Conservation (phyloP, 2,329 filamentous ascomycete genomes). For the Fusarium pseudonygamai region DNA sequence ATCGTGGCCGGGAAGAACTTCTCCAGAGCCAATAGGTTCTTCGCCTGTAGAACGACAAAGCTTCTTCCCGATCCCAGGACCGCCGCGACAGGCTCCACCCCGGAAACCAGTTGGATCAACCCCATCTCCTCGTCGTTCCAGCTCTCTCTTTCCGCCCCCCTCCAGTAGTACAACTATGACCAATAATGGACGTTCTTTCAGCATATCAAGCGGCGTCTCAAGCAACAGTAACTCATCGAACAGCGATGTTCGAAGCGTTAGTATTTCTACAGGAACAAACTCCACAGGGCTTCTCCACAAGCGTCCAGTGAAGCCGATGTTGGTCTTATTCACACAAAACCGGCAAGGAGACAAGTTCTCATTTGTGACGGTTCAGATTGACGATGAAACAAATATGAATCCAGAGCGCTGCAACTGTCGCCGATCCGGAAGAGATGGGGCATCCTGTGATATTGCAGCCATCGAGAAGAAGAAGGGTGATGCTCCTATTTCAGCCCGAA, state of each 20-base stretch:
- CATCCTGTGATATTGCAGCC: conserved; percentile 35
- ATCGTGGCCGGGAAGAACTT: conserved; percentile 32
- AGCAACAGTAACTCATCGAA: conserved; percentile 41
- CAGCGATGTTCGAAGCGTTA: conserved; percentile 38
- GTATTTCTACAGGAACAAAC: conserved; percentile 40
- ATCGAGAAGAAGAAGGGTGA: conserved; percentile 45
- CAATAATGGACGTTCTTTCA: conserved; percentile 32
- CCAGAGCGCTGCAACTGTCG: conserved; percentile 49
- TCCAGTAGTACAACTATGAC: conserved; percentile 13
- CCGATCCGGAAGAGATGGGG: conserved; percentile 39
- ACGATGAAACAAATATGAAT: conserved; percentile 47
- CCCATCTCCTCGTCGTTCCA: conserved; percentile 28
- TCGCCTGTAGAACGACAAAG: conserved; percentile 26
- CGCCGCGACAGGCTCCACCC: conserved; percentile 13
- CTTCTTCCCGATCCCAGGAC: conserved; percentile 6
- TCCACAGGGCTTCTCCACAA: conserved; percentile 45
- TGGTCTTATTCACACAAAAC: conserved; percentile 47
- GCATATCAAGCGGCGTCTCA: conserved; percentile 37
- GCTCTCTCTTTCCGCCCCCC: conserved; percentile 6
- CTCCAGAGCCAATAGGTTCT: conserved; percentile 22
- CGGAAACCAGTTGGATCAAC: conserved; percentile 32
- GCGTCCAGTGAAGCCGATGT: conserved; percentile 47
- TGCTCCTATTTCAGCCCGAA: conserved; percentile 36
- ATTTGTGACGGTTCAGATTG: conserved; percentile 46
- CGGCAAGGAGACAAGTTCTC: conserved; percentile 32